Percentiles rank a stretch among this genome's conserved stretches.
phyloP scores from a whole-genome alignment of 2,329 filamentous ascomycete species.

The Colletotrichum gloeosporioides region DNA sequence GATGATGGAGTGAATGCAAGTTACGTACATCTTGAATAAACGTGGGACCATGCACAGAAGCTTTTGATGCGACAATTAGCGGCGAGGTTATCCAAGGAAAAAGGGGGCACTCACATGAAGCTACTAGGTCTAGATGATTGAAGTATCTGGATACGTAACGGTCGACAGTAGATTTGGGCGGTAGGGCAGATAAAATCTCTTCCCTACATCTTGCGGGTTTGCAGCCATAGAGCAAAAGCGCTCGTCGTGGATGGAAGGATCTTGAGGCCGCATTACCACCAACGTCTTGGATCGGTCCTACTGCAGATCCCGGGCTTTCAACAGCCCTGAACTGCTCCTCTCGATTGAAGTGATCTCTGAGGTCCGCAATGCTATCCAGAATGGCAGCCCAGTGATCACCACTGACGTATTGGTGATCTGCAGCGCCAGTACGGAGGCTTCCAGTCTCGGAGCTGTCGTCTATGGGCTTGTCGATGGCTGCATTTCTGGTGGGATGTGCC shows the following conservation, averaged over 20 bases:
- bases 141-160: slow-evolving; percentile 41
- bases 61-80: background rate
- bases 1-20: too few species aligned
- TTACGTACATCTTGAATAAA: slow-evolving; percentile 26
- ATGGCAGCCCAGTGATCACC: slow-evolving; percentile 45
- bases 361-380: slow-evolving; percentile 43
- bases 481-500: too few species aligned
- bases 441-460: slow-evolving; percentile 31
- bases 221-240: background rate
- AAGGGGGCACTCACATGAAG: background rate
- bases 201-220: slow-evolving; percentile 10
- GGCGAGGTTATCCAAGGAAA: accelerated
- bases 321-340: slow-evolving; percentile 17
- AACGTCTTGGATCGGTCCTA: background rate
- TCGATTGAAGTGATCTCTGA: slow-evolving; percentile 38
- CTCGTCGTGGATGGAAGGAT: background rate
- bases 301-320: background rate
- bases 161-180: slow-evolving; percentile 35
- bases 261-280: accelerated
- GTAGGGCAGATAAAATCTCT: slow-evolving; percentile 38
- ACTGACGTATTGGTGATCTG: slow-evolving; percentile 36
- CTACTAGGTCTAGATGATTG: slow-evolving; percentile 33
- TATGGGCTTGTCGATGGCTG: background rate
- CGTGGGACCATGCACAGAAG: slow-evolving; percentile 34
- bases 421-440: slow-evolving; percentile 30